Evolutionary conservation across 148 eudicot genomes (phyloP), one percentile per base, ranked within the genome.

Genomic region (Dysphania ambrosioides): DNA sequence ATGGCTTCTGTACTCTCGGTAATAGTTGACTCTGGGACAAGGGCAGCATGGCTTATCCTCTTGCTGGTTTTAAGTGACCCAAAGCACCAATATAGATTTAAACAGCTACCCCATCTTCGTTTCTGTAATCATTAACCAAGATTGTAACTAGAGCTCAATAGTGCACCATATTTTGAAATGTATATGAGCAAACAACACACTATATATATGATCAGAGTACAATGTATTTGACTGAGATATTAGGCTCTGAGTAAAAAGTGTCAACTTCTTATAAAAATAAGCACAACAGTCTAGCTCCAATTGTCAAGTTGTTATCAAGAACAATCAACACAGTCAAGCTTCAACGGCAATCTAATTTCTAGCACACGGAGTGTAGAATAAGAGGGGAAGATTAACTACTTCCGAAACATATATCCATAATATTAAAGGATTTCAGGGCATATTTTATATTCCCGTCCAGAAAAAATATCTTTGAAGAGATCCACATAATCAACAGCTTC

Each of bases 41-140:
- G 94, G 47, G 85, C 83, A 6, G 97, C 92, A 62, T 92, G 91
- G 71, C 92, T 86, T 40, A 92, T 88, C 82, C 83, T 75, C 81
- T 90, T 92, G 87, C 82, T 88, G 59, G 82, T 81, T 57, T 89
- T 96, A 68, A 78, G 72, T 70, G 90, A 82, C 30, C 97, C 96
- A 64, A 96, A 92, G 75, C 99, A 90, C 90, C 88, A 85, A 79
- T 86, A 86, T n/a, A 84, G 67, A 81, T 86, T 90, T 93, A 86
- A 92, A 66, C 84, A 89, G 89, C 90, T 86, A 80, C 88, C 89
- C 97, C 97, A 92, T 83, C 94, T 89, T 80, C 85, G 88, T 79
- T 88, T 89, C 97, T 92, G 93, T 51, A 80, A 79, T 9, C 29
- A 78, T 40, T 58, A n/a, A 35, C 53, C 23, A 42, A 41, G 23